Evolutionary conservation across 768 basidiomycete genomes (phyloP).

Genomic region (Termitomyces bulborhizus): DNA sequence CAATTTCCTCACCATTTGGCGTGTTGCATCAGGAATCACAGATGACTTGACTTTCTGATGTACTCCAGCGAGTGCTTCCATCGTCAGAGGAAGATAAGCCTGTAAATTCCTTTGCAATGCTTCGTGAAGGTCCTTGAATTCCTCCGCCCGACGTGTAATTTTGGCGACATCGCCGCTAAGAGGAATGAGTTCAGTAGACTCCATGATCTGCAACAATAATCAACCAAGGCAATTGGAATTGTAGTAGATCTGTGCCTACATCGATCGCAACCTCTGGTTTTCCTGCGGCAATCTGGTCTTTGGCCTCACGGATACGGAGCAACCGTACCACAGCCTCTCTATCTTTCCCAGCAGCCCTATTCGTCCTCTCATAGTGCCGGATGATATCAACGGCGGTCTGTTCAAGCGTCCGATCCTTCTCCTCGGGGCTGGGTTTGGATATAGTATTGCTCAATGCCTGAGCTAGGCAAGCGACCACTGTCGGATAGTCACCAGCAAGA

Average conservation of each 20-base stretch:
- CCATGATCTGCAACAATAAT: conserved; percentile 57
- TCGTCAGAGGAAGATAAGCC: conserved; percentile 80
- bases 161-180: conserved; percentile 79
- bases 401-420: conserved; percentile 64
- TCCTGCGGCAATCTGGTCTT: conserved; percentile 67
- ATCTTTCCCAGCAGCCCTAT: conserved; percentile 64
- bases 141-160: conserved; percentile 81
- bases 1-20: conserved; percentile 58
- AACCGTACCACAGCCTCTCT: conserved; percentile 70
- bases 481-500: conserved; percentile 84
- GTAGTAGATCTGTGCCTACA: conserved; percentile 38
- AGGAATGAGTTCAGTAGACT: conserved; percentile 82
- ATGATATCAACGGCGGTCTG: conserved; percentile 74
- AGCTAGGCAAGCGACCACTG: conserved; percentile 84
- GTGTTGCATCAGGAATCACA: conserved; percentile 62
- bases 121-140: conserved; percentile 84
- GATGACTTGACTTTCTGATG: conserved; percentile 74
- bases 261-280: conserved; percentile 75
- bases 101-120: conserved; percentile 87
- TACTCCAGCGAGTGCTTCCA: conserved; percentile 84
- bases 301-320: conserved; percentile 75
- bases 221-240: background rate
- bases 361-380: conserved; percentile 74
- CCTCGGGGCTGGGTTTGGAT: conserved; percentile 51
- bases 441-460: conserved; percentile 83